Evolutionary conservation across 805 yeast species (phyloP), one percentile per base, ranked within the genome.

Genomic region (Saccharomycopsis capsularis): DNA sequence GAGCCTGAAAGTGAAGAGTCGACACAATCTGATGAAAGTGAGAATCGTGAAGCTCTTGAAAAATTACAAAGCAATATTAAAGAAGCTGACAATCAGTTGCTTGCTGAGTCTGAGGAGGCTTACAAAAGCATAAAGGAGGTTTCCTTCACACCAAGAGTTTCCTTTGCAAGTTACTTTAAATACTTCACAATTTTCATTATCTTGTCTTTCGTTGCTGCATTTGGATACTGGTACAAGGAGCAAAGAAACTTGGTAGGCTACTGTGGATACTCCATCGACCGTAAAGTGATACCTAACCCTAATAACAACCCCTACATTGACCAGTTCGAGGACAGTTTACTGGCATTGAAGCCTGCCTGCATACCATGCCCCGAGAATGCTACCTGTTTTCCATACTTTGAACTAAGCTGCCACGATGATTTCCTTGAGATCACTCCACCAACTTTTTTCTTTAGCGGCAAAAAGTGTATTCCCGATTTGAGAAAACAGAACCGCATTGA

Each of bases 361-460:
- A 66, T 75, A 3, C 76, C 76, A 23, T 91, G 98, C 61, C 97
- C 98, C 1, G 75, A 71, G 3, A 81, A 90, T 65, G 93, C 90
- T 0, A 69, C 76, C 35, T 91, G 98, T 65, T 78, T 73, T 55
- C 76, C 79, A 22, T 61, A 71, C 40, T 68, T 84, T 57, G 68
- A 73, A 45, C 59, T 85, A 6, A 79, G 74, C 49, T 91, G 99
- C 64, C 80, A 77, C 56, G 81, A 79, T 40, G 95, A 82, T 49
- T 85, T 69, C 60, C 71, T 68, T 32, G 59, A 60, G 36, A 68
- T 73, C 46, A 81, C 82, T 15, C 74, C 81, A 74, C 22, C 42
- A 2, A 40, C 34, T 16, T 70, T 75, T 54, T 66, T 76, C 36
- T 60, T 78, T 29, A 69, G 73, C 50, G 82, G 85, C 3, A 85